These are phyloP conservation scores for Porphyrellus cyaneotinctus DNA, from an alignment of 768 basidiomycete genomes.

Conservation along the genomic window DNA sequence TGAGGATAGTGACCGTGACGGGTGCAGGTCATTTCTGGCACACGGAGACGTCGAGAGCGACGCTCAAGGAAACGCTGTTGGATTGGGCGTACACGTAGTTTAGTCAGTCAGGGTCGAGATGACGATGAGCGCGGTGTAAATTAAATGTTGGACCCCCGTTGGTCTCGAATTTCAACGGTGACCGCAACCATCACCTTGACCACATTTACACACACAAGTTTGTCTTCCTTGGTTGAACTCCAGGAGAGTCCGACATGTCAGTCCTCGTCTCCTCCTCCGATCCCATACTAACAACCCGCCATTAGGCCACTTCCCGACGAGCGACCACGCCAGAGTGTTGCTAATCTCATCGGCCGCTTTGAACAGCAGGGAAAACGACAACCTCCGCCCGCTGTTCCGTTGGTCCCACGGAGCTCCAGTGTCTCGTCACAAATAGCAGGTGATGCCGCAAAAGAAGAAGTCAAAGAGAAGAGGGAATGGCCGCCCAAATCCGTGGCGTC, in stretches of 20 bases:
- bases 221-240: slow-evolving; percentile 11
- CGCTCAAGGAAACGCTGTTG: slow-evolving; percentile 18
- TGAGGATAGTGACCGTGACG: slow-evolving; percentile 37
- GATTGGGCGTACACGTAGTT: slow-evolving; percentile 12
- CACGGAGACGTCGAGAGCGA: slow-evolving; percentile 27
- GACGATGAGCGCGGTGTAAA: neutral
- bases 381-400: slow-evolving; percentile 35
- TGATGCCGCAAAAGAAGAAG: slow-evolving; percentile 63
- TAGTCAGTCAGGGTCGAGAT: slow-evolving; percentile 7
- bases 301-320: slow-evolving; percentile 84
- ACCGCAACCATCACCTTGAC: slow-evolving; percentile 28
- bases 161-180: slow-evolving; percentile 7
- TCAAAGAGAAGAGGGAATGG: slow-evolving; percentile 74
- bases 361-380: slow-evolving; percentile 76
- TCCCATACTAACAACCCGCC: slow-evolving; percentile 12
- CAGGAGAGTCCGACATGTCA: slow-evolving; percentile 27
- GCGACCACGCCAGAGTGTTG: slow-evolving; percentile 80
- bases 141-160: neutral
- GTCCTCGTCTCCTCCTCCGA: slow-evolving; percentile 11
- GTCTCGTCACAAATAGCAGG: slow-evolving; percentile 60
- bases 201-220: slow-evolving; percentile 13
- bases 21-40: slow-evolving; percentile 69
- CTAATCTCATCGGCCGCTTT: slow-evolving; percentile 87
- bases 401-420: slow-evolving; percentile 58
- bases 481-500: slow-evolving; percentile 50